A percentile compares a stretch with the other conserved stretches of the same genome.
These are phyloP conservation scores for Penicillium corylophilum DNA, from an alignment of 2,329 filamentous ascomycete genomes.

Conservation along the genomic window DNA sequence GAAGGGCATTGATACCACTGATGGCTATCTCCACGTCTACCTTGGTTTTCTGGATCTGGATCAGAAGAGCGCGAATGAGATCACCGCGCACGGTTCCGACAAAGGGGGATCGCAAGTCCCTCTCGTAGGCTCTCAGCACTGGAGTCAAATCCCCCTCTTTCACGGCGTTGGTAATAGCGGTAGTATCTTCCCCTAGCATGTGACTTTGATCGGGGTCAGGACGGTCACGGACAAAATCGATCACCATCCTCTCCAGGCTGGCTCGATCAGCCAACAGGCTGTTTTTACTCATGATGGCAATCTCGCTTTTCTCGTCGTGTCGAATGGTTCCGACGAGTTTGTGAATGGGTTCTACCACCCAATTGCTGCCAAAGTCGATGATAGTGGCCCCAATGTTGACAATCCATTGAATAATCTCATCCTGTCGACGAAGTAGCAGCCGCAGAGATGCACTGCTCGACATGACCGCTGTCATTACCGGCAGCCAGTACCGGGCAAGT, in stretches of 20 bases:
- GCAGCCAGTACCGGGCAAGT: conserved; percentile 85
- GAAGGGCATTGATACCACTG: conserved; percentile 86
- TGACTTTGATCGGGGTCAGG: conserved; percentile 56
- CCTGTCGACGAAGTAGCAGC: conserved; percentile 70
- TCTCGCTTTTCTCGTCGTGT: conserved; percentile 87
- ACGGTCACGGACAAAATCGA: conserved; percentile 88
- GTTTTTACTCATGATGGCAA: conserved; percentile 93
- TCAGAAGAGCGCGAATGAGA: conserved; percentile 82
- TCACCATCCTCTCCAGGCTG: conserved; percentile 94
- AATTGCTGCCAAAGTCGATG: conserved; percentile 92
- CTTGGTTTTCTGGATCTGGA: conserved; percentile 98
- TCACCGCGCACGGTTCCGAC: conserved; percentile 81
- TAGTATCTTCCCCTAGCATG: conserved; percentile 64
- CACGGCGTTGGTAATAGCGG: conserved; percentile 74
- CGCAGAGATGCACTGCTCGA: conserved; percentile 86
- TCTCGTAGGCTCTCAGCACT: conserved; percentile 86
- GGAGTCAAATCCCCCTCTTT: conserved; percentile 90
- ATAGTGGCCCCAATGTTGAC: conserved; percentile 73
- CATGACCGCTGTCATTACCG: conserved; percentile 66
- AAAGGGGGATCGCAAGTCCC: conserved; percentile 79
- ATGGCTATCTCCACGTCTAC: conserved; percentile 96
- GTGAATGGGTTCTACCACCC: conserved; percentile 82
- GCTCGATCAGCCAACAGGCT: conserved; percentile 87
- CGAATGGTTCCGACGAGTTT: conserved; percentile 89
- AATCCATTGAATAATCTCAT: conserved; percentile 78